phyloP scores from a whole-genome alignment of 371 early-diverging fungal genomes.

The Batrachochytrium dendrobatidis region DNA sequence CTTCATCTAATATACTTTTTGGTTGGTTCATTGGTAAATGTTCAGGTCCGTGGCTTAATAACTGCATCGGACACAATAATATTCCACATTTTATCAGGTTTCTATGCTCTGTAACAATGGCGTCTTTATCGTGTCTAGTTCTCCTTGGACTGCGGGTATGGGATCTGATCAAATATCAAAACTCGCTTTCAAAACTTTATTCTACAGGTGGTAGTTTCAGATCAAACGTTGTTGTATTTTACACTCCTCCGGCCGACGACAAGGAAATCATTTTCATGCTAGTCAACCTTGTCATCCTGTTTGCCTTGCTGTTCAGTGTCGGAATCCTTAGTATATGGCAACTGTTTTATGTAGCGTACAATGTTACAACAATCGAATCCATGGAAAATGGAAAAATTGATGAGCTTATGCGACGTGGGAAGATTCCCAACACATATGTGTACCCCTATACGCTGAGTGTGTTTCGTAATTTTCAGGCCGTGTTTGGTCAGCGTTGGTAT shows the following conservation, averaged over 20 bases:
- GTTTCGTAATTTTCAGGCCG: constrained; percentile 23
- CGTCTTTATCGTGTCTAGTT: constrained; percentile 23
- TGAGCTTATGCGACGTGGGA: constrained; percentile 58
- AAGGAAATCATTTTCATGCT: constrained; percentile 55
- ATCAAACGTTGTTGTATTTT: constrained; percentile 13
- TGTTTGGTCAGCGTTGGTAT: constrained; percentile 28
- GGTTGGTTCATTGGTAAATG: neutral
- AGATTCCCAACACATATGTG: constrained; percentile 41
- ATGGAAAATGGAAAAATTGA: constrained; percentile 75
- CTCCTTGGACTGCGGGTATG: constrained; percentile 32
- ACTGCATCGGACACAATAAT: constrained; percentile 88
- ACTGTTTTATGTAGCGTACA: constrained; percentile 66
- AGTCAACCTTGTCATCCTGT: constrained; percentile 59
- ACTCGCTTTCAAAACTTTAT: constrained; percentile 14
- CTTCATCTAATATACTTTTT: neutral
- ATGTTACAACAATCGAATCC: constrained; percentile 93
- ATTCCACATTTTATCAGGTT: constrained; percentile 87
- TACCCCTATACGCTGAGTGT: constrained; percentile 93
- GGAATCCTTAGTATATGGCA: constrained; percentile 79
- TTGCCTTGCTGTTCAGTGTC: constrained; percentile 65
- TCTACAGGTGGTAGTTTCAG: neutral
- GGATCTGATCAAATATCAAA: constrained; percentile 32
- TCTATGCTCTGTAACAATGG: constrained; percentile 48
- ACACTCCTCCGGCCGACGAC: constrained; percentile 30
- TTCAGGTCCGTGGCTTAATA: constrained; percentile 88